Evolutionary conservation across 495 filamentous ascomycete genomes (phyloP).

Genomic region (Staphylotrichum tortipilum): DNA sequence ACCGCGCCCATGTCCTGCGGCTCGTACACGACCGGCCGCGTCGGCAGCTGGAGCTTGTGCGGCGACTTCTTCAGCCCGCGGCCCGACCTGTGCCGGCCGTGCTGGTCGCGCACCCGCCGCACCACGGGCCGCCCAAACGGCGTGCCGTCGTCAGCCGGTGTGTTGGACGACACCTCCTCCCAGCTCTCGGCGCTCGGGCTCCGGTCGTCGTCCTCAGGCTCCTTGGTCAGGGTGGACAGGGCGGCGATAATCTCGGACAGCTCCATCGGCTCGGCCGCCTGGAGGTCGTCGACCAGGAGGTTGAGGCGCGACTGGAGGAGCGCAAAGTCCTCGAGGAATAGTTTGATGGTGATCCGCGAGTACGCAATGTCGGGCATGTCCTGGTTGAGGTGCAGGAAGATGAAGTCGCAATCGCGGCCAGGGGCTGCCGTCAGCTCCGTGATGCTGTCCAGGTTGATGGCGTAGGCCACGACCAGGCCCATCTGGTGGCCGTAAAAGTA

Average conservation of each 20-base stretch:
- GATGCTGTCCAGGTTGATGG: slow-evolving; percentile 62
- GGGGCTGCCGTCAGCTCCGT: slow-evolving; percentile 82
- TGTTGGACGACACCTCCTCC: slow-evolving; percentile 71
- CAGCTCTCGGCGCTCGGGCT: slow-evolving; percentile 81
- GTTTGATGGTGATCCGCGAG: slow-evolving; percentile 74
- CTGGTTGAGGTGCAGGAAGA: slow-evolving; percentile 75
- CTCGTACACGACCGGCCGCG: slow-evolving; percentile 71
- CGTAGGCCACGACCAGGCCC: slow-evolving; percentile 79
- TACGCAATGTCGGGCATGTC: slow-evolving; percentile 52
- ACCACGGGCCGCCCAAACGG: slow-evolving; percentile 31
- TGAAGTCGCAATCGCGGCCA: slow-evolving; percentile 85
- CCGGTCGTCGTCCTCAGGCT: slow-evolving; percentile 45
- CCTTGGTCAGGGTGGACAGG: slow-evolving; percentile 52
- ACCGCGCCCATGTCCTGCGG: slow-evolving; percentile 67
- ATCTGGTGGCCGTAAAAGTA: slow-evolving; percentile 95
- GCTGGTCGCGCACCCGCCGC: slow-evolving; percentile 44
- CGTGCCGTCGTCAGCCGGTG: slow-evolving; percentile 52
- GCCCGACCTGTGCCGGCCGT: slow-evolving; percentile 42
- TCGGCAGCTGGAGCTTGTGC: slow-evolving; percentile 76
- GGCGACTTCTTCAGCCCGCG: slow-evolving; percentile 46
- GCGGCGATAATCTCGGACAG: slow-evolving; percentile 39
- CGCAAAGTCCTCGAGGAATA: slow-evolving; percentile 79
- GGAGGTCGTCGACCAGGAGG: slow-evolving; percentile 68
- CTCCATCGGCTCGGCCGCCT: slow-evolving; percentile 53
- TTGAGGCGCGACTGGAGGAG: slow-evolving; percentile 77